A percentile compares a stretch with the other conserved stretches of the same genome.
Conservation (phyloP, 495 filamentous ascomycete genomes). For the Cercophora newfieldiana region DNA sequence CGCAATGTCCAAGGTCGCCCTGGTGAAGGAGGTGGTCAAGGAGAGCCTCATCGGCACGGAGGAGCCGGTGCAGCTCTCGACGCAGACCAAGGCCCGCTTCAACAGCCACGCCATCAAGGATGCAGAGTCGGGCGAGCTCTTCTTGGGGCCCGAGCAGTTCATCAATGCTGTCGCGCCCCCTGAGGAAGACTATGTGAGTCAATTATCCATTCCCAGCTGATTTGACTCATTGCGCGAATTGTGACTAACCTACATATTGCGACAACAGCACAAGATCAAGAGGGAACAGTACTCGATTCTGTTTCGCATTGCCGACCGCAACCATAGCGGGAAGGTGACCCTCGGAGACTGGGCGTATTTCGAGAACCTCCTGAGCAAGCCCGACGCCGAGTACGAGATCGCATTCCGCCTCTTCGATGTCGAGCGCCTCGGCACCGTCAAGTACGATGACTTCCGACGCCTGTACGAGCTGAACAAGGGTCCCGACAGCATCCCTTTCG, state of each 20-base stretch:
- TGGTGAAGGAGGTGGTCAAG: slow-evolving; percentile 72
- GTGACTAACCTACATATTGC: slow-evolving; percentile 7
- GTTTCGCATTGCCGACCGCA: slow-evolving; percentile 84
- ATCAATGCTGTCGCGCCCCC: slow-evolving; percentile 86
- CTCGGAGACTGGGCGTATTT: slow-evolving; percentile 89
- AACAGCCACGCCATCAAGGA: slow-evolving; percentile 74
- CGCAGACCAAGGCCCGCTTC: slow-evolving; percentile 71
- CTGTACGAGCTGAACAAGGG: slow-evolving; percentile 84
- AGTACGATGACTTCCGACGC: slow-evolving; percentile 79
- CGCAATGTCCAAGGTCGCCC: slow-evolving; percentile 41
- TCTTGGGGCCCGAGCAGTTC: slow-evolving; percentile 81
- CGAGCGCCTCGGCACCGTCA: slow-evolving; percentile 76
- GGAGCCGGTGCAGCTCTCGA: slow-evolving; percentile 55
- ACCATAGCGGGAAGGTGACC: slow-evolving; percentile 66
- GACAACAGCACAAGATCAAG: slow-evolving; percentile 86
- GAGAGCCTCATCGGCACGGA: slow-evolving; percentile 70
- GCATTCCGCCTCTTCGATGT: slow-evolving; percentile 94
- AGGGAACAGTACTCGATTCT: slow-evolving; percentile 92
- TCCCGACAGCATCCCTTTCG: slow-evolving; percentile 79
- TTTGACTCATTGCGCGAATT: slow-evolving; percentile 23
- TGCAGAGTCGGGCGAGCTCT: slow-evolving; percentile 70
- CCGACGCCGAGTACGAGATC: slow-evolving; percentile 98
- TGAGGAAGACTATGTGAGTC: slow-evolving; percentile 84
- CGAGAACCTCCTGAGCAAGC: slow-evolving; percentile 88
- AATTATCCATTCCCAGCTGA: not conserved